Percentiles rank a stretch among this genome's conserved stretches.
Conservation (phyloP, 352 stramenopile genomes). For the Phytophthora pisi region DNA sequence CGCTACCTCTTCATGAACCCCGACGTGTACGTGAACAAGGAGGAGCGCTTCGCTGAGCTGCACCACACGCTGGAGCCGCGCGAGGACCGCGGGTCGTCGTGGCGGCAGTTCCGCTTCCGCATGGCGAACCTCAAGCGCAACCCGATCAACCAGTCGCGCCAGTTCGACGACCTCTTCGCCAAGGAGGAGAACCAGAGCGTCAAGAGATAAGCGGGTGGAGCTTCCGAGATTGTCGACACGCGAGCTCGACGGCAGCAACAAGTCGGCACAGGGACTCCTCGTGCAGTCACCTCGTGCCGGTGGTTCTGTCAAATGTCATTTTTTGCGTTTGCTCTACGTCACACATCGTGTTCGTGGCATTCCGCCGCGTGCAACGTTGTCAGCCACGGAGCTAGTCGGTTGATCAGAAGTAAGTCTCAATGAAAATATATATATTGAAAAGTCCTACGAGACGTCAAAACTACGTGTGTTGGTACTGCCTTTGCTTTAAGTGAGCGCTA, state of each 20-base stretch:
- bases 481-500: not conserved
- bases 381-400: constrained; percentile 18
- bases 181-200: constrained; percentile 4
- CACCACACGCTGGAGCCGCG: constrained; percentile 43
- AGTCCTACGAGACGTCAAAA: not conserved
- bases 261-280: not conserved
- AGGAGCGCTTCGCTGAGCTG: constrained; percentile 48
- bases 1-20: constrained; percentile 61
- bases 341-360: not conserved
- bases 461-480: not conserved
- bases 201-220: constrained; percentile 9
- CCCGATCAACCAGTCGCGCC: constrained; percentile 4
- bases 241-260: constrained; percentile 1
- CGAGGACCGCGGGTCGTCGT: constrained; percentile 46
- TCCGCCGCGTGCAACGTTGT: not conserved
- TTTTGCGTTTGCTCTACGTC: constrained; percentile 6
- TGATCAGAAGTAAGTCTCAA: constrained; percentile 27
- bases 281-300: constrained; percentile 6
- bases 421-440: constrained; percentile 33
- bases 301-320: constrained; percentile 8
- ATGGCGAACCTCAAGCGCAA: constrained; percentile 72
- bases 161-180: constrained; percentile 6
- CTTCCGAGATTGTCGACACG: constrained; percentile 2
- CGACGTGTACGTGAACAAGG: constrained; percentile 75
- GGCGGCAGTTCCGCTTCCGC: constrained; percentile 70